Conservation (phyloP, 495 filamentous ascomycete genomes). For the Endocarpon pusillum region DNA sequence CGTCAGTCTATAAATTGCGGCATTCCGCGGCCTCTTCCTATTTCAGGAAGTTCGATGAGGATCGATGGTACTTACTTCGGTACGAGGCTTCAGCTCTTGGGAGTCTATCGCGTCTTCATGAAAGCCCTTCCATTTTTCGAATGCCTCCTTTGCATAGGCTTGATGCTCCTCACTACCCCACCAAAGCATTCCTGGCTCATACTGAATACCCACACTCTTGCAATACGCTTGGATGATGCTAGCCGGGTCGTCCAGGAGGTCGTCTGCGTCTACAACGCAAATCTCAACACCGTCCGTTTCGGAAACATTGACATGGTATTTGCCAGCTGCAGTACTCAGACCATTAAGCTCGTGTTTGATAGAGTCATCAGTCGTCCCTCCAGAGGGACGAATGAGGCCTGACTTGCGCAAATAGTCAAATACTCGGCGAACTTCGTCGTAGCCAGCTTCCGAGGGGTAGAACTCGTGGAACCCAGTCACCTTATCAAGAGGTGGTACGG, state of each 20-base stretch:
- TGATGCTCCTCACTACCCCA: conserved; percentile 67
- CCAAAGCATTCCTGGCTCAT: conserved; percentile 50
- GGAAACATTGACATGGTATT: conserved; percentile 9
- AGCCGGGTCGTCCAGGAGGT: conserved; percentile 68
- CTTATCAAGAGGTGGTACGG: conserved; percentile 66
- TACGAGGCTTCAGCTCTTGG: conserved; percentile 49
- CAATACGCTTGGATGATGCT: conserved; percentile 63
- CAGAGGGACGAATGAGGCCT: conserved; percentile 44
- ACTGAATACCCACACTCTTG: conserved; percentile 56
- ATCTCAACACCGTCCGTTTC: conserved; percentile 36
- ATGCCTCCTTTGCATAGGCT: conserved; percentile 41
- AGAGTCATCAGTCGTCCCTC: conserved; percentile 29
- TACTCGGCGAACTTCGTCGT: conserved; percentile 63
- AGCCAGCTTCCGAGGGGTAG: conserved; percentile 73
- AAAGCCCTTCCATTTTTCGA: conserved; percentile 94
- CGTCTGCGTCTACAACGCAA: conserved; percentile 88
- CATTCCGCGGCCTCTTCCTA: too few species aligned
- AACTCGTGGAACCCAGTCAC: conserved; percentile 78
- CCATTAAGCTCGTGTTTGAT: conserved; percentile 10
- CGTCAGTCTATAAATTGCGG: conserved; percentile 1
- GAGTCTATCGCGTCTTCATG: conserved; percentile 86
- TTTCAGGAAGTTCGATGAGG: too few species aligned
- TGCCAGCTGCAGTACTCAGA: conserved; percentile 14
- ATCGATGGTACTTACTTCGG: conserved; percentile 41
- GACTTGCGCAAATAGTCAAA: conserved; percentile 62